Conservation (phyloP, 371 early-diverging fungal genomes). For the Mucor saturninus region DNA sequence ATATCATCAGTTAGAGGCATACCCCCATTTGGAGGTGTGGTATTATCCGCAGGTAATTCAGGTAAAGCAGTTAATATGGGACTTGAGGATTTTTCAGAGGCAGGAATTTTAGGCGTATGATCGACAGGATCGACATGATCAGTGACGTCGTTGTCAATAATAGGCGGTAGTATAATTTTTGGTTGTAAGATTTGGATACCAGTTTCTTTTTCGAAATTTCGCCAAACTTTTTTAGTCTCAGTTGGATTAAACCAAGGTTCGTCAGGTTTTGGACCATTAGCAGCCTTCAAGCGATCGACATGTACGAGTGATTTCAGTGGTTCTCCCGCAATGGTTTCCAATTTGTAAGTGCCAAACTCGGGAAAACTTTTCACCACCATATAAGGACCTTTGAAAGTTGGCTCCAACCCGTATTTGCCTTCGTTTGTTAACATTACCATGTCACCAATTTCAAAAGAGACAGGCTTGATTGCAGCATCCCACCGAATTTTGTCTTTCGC, state of each 20-base stretch:
- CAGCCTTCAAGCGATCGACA: conserved; percentile 13
- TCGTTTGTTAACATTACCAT: conserved; percentile 14
- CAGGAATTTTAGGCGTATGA: neutral
- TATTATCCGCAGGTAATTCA: too few species aligned
- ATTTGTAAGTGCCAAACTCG: conserved; percentile 10
- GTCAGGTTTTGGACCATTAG: conserved; percentile 6
- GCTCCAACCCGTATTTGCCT: conserved; percentile 16
- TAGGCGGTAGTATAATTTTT: neutral
- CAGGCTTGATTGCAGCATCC: conserved; percentile 19
- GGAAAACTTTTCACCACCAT: conserved; percentile 8
- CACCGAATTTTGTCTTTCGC: conserved; percentile 27
- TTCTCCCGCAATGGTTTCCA: conserved; percentile 13
- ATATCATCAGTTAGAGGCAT: neutral
- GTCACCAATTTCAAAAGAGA: conserved; percentile 18
- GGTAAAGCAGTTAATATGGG: neutral
- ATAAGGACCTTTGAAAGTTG: conserved; percentile 12
- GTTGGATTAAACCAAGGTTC: neutral
- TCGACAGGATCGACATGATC: neutral
- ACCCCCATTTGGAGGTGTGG: too few species aligned
- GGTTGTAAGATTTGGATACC: neutral
- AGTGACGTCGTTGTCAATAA: neutral
- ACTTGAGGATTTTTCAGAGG: neutral
- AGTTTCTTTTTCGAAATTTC: neutral
- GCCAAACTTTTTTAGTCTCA: neutral
- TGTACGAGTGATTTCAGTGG: conserved; percentile 12